Conservation (phyloP, 192 early-diverging fungal species). For the Endogone sp. region DNA sequence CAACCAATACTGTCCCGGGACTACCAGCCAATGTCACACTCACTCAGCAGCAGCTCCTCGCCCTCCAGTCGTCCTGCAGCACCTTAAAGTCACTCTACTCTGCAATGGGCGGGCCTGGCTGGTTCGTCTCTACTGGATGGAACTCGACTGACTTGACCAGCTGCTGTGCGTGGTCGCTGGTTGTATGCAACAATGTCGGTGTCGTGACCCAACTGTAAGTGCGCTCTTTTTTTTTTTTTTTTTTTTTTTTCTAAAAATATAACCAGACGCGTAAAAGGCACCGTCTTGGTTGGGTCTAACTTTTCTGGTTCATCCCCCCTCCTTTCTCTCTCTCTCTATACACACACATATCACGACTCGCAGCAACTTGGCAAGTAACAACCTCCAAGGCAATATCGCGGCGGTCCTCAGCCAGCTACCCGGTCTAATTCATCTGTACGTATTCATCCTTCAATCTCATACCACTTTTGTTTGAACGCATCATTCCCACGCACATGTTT, state of each 20-base stretch:
- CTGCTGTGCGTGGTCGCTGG: slow-evolving; percentile 24
- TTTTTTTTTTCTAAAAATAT: no score
- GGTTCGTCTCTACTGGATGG: slow-evolving; percentile 25
- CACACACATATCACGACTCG: no score
- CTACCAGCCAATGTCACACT: slow-evolving; percentile 5
- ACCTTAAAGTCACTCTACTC: slow-evolving; percentile 18
- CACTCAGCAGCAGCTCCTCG: slow-evolving; percentile 4
- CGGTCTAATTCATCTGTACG: slow-evolving; percentile 19
- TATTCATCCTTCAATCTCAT: no score
- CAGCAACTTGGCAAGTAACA: slow-evolving; percentile 22
- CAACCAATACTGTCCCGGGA: slow-evolving; percentile 8
- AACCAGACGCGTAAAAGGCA: no score
- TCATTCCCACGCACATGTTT: no score
- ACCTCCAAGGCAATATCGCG: slow-evolving; percentile 22
- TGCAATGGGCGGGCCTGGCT: slow-evolving; percentile 13
- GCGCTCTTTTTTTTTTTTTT: no score
- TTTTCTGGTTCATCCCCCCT: no score
- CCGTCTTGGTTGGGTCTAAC: no score
- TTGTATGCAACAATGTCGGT: slow-evolving; percentile 22
- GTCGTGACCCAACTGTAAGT: slow-evolving; percentile 26
- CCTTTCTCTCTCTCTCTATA: no score
- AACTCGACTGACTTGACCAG: slow-evolving; percentile 19
- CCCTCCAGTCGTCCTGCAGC: slow-evolving; percentile 11
- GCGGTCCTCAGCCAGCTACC: slow-evolving; percentile 19
- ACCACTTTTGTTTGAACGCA: no score